Evolutionary conservation across 805 yeast genomes (phyloP), one percentile per base, ranked within the genome.

Genomic region (Candida koratica): DNA sequence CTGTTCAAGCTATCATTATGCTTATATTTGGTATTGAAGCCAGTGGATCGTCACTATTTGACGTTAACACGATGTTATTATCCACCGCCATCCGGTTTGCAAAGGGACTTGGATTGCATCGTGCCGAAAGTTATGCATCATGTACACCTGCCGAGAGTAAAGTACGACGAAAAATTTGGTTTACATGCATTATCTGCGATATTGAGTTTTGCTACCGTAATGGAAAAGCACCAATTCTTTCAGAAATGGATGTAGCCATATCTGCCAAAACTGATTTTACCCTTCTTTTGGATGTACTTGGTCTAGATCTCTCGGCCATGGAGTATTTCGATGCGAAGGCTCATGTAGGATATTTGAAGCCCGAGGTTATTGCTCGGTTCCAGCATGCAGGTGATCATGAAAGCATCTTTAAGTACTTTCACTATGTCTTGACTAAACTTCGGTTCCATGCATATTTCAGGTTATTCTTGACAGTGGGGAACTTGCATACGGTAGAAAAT

Each of bases 1-100:
- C 79, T 2, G 53, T 78, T 11, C 76, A 68, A 47, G 83, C 74
- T 0, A 56, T 78, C 7, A 41, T 81, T 16, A 45, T 79, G 15
- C 52, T 81, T 28, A 49, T 69, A 1, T 39, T 55, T 5, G 70
- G 61, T 37, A 53, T 69, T 23, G 66, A 53, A 38, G 44, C 45
- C n/a, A 47, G 42, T 26, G 47, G 59, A 46, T 33, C 53, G 9
- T 39, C 52, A 6, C 45, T 56, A 6, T 19, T 34, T 12, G 57
- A 56, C 31, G 50, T 59, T 24, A 57, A 57, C 33, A 53, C 52
- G 39, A 52, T 54, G 19, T 39, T 64, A 8, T 39, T 52, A 4
- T 43, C 64, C 1, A 55, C 60, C 13, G 70, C 69, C 0, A 53
- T 64, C 4, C 46, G 69, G 17, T 60, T 48, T 42, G 70, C 69